Conservation (phyloP, 176 grass and related monocot genomes). For the Raddia distichophylla region DNA sequence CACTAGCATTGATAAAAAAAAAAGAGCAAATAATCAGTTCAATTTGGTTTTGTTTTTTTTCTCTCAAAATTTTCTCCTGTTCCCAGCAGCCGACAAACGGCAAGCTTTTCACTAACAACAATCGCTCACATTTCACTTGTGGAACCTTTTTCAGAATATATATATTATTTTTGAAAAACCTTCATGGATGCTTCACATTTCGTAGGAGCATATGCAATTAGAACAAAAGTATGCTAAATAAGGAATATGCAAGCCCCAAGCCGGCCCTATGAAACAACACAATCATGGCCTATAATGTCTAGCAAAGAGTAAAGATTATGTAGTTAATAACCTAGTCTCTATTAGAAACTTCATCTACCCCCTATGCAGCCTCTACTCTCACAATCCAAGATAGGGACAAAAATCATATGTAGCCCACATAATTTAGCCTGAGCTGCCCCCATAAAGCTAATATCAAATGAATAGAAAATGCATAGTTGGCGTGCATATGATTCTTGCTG, state of each 20-base stretch:
- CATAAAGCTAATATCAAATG: conserved; percentile 15
- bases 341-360: conserved; percentile 35
- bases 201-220: conserved; percentile 33
- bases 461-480: conserved; percentile 54
- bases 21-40: too few relatives aligned
- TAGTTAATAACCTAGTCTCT: conserved; percentile 40
- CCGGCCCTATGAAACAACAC: conserved; percentile 47
- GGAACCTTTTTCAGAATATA: conserved; percentile 41
- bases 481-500: conserved; percentile 77
- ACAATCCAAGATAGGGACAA: conserved; percentile 49
- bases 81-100: conserved; percentile 7
- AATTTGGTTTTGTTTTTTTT: too few relatives aligned
- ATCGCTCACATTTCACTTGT: conserved; percentile 38
- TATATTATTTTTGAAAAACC: background rate
- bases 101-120: conserved; percentile 29
- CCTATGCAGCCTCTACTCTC: conserved; percentile 18
- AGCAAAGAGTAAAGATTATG: conserved; percentile 38
- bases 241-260: conserved; percentile 45
- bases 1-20: background rate
- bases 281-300: conserved; percentile 56
- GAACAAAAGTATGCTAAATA: conserved; percentile 42
- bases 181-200: conserved; percentile 38
- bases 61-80: background rate
- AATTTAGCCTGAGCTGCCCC: conserved; percentile 48
- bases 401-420: conserved; percentile 41